These are phyloP conservation scores for Prunus yedoensis DNA, from an alignment of 331 rosid species.

Conservation along the genomic window DNA sequence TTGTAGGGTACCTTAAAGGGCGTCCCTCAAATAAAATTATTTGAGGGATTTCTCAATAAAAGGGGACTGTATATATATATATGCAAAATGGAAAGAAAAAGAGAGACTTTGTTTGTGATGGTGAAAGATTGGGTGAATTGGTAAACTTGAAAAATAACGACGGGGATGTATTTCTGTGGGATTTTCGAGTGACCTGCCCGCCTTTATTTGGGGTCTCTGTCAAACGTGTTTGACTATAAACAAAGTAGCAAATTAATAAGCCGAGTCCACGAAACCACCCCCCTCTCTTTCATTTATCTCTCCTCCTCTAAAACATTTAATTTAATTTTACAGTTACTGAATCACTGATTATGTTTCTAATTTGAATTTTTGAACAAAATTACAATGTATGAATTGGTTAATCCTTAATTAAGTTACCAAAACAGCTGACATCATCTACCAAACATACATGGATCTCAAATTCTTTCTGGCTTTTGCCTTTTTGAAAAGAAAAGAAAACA, in stretches of 20 bases:
- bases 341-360: neutral
- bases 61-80: too few relatives aligned
- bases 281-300: neutral
- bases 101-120: neutral
- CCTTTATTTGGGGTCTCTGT: neutral
- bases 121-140: neutral
- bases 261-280: neutral
- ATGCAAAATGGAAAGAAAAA: neutral
- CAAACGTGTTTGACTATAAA: constrained; percentile 5
- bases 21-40: too few relatives aligned
- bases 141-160: neutral
- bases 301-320: neutral
- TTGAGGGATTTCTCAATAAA: too few relatives aligned
- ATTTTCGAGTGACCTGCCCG: neutral
- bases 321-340: neutral
- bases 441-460: too few relatives aligned
- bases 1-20: too few relatives aligned
- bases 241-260: neutral
- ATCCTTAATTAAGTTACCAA: neutral
- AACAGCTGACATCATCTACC: too few relatives aligned
- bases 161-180: neutral
- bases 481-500: too few relatives aligned
- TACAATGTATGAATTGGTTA: neutral
- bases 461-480: too few relatives aligned
- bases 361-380: neutral